phyloP scores from a whole-genome alignment of 164 flowering plant species.

The Sextonia rubra region DNA sequence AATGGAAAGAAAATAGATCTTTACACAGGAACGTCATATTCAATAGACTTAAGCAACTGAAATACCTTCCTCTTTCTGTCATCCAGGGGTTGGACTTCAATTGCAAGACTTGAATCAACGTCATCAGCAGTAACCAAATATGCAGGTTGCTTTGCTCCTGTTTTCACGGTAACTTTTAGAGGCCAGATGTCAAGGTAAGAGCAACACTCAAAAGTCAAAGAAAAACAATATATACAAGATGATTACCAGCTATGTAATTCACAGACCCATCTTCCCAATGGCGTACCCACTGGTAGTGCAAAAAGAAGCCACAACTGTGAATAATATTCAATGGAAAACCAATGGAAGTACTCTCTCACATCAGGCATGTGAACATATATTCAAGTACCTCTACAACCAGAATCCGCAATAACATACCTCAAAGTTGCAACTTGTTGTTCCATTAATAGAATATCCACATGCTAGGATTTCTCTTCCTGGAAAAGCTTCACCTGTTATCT shows the following conservation, averaged over 20 bases:
- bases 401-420: constrained; percentile 45
- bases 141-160: constrained; percentile 95
- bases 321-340: constrained; percentile 1
- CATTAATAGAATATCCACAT: constrained; percentile 81
- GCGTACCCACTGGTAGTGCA: constrained; percentile 77
- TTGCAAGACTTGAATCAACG: constrained; percentile 80
- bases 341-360: constrained; percentile 3
- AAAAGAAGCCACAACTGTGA: constrained; percentile 4
- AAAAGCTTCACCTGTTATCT: constrained; percentile 89
- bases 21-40: background rate
- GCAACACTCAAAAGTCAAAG: background rate
- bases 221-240: background rate
- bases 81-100: constrained; percentile 97
- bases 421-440: constrained; percentile 95
- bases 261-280: constrained; percentile 93
- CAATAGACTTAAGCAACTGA: background rate
- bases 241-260: constrained; percentile 77
- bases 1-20: background rate
- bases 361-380: background rate
- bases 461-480: constrained; percentile 87
- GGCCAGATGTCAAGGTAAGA: constrained; percentile 1
- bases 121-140: constrained; percentile 96
- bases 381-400: background rate
- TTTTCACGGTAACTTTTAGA: constrained; percentile 1
- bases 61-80: constrained; percentile 90